Evolutionary conservation across 1,284 basidiomycete species (phyloP).

Genomic region (Dichomitus squalens): DNA sequence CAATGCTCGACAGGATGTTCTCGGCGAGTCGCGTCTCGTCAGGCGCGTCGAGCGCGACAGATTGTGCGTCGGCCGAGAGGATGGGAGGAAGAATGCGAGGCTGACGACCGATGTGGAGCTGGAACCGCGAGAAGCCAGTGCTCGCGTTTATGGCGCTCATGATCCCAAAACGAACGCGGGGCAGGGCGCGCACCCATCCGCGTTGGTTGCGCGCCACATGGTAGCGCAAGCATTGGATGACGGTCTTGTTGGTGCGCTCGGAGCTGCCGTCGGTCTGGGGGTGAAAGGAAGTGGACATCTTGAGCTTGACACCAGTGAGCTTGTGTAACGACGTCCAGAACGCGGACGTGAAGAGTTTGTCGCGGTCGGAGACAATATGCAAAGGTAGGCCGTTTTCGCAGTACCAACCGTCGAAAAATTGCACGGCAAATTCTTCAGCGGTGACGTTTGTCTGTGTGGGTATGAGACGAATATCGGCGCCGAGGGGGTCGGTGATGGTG

Average conservation of each 20-base stretch:
- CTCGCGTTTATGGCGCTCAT: constrained; percentile 39
- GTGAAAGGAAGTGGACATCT: constrained; percentile 47
- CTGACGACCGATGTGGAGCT: constrained; percentile 28
- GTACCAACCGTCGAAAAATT: constrained; percentile 41
- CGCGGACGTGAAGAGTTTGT: constrained; percentile 42
- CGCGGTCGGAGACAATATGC: constrained; percentile 37
- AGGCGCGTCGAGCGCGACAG: not conserved
- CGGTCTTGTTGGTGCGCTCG: constrained; percentile 24
- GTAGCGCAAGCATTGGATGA: constrained; percentile 39
- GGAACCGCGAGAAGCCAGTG: constrained; percentile 40
- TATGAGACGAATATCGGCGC: constrained; percentile 39
- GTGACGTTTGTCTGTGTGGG: constrained; percentile 31
- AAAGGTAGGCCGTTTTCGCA: constrained; percentile 44
- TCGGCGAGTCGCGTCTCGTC: not conserved
- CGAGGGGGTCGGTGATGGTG: constrained; percentile 39
- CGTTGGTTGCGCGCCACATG: constrained; percentile 42
- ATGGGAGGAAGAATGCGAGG: constrained; percentile 32
- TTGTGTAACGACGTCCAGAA: constrained; percentile 44
- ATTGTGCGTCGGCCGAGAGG: not conserved
- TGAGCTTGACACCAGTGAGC: constrained; percentile 37
- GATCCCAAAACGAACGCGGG: constrained; percentile 39
- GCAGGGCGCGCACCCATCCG: constrained; percentile 43
- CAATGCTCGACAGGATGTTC: constrained; percentile 2
- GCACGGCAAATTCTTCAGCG: constrained; percentile 34
- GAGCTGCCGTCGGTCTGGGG: constrained; percentile 38